Conservation (phyloP, 2,329 filamentous ascomycete genomes). For the Diaporthe sp. region DNA sequence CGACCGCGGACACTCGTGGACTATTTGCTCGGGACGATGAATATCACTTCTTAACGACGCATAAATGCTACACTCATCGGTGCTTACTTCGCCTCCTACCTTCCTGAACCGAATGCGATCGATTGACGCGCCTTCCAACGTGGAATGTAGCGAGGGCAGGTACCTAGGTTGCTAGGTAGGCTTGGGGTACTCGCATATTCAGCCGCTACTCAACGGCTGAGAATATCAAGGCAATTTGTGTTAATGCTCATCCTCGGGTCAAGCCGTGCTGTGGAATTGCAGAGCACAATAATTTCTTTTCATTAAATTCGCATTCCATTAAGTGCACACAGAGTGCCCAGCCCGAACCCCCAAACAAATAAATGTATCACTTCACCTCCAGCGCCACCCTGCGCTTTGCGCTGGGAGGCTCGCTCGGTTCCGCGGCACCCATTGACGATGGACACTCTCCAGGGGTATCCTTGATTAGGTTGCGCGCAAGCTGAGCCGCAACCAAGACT, state of each 20-base stretch:
- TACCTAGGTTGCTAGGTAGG: not conserved
- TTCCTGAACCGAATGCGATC: constrained; percentile 9
- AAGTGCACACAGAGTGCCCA: not conserved
- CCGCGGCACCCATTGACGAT: constrained; percentile 3
- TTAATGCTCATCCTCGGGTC: not conserved
- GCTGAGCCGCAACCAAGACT: not conserved
- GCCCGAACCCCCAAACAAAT: not conserved
- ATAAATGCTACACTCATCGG: constrained; percentile 22
- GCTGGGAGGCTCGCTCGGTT: not conserved
- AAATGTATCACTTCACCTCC: not conserved
- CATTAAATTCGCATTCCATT: not conserved
- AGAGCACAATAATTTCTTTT: not conserved
- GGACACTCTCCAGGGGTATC: not conserved
- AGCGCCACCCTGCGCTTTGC: not conserved
- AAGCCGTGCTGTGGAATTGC: not conserved
- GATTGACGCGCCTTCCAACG: not conserved
- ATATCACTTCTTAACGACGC: constrained; percentile 17
- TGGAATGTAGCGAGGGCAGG: not conserved
- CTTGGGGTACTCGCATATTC: not conserved
- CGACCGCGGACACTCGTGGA: constrained; percentile 13
- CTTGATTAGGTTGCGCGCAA: not conserved
- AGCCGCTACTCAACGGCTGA: not conserved
- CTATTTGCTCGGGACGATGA: not conserved
- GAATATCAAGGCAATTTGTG: not conserved
- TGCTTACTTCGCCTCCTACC: constrained; percentile 26